Evolutionary conservation across 495 filamentous ascomycete species (phyloP).

Genomic region (Amorphotheca resinae): DNA sequence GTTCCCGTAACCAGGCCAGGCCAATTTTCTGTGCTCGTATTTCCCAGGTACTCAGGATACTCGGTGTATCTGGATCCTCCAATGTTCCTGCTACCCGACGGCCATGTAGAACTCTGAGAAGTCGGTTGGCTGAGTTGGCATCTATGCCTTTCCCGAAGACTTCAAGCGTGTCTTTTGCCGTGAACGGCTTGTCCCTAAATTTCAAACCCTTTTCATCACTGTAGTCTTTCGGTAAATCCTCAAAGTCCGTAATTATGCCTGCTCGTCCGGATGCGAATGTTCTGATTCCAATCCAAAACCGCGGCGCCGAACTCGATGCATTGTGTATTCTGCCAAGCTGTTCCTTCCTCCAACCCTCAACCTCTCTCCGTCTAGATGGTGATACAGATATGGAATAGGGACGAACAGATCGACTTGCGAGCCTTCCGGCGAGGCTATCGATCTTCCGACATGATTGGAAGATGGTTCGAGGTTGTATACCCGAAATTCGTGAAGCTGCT

Average conservation of each 20-base stretch:
- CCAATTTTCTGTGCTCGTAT: constrained; percentile 31
- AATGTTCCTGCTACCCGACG: constrained; percentile 66
- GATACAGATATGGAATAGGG: constrained; percentile 7
- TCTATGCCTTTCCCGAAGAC: constrained; percentile 50
- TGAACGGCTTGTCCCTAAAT: constrained; percentile 34
- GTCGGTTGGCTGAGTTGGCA: constrained; percentile 42
- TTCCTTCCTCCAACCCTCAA: background rate
- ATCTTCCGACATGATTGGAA: constrained; percentile 14
- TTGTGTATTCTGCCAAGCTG: background rate
- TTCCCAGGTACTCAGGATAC: constrained; percentile 24
- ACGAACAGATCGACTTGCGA: constrained; percentile 7
- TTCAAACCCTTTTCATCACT: constrained; percentile 32
- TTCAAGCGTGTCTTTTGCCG: constrained; percentile 38
- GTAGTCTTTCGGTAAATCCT: constrained; percentile 34
- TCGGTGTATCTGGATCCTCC: constrained; percentile 34
- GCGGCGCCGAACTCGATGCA: background rate
- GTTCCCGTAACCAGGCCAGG: constrained; percentile 54
- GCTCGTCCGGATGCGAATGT: constrained; percentile 5
- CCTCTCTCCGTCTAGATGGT: constrained; percentile 1
- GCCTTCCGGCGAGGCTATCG: constrained; percentile 12
- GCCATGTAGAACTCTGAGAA: constrained; percentile 58
- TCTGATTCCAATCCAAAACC: background rate
- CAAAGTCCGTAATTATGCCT: constrained; percentile 23
- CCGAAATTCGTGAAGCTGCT: constrained; percentile 13
- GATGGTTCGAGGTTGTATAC: constrained; percentile 9